Evolutionary conservation across 148 eudicot species (phyloP).

Genomic region (Arctostaphylos glauca): DNA sequence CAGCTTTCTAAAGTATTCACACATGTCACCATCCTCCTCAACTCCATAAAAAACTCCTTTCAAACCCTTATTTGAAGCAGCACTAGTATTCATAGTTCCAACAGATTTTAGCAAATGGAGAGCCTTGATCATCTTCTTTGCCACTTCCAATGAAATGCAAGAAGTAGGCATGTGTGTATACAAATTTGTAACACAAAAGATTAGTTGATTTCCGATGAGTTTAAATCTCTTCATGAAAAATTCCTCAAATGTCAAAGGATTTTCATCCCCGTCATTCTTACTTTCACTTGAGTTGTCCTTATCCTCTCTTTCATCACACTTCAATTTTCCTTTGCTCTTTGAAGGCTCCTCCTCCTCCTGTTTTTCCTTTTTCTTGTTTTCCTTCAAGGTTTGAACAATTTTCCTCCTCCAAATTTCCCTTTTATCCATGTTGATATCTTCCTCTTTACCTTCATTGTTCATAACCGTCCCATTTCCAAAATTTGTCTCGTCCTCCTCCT

Average conservation of each 20-base stretch:
- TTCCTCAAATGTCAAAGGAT: slow-evolving; percentile 39
- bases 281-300: neutral
- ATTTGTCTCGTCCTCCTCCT: neutral
- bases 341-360: neutral
- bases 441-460: neutral
- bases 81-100: neutral
- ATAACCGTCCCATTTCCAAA: neutral
- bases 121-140: slow-evolving; percentile 33
- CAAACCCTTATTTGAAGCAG: slow-evolving; percentile 10
- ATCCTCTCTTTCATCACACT: neutral
- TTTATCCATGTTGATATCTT: neutral
- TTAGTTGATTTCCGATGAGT: slow-evolving; percentile 22
- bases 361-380: slow-evolving; percentile 15
- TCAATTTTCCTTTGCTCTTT: neutral
- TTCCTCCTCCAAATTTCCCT: slow-evolving; percentile 11
- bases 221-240: slow-evolving; percentile 28
- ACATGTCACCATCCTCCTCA: neutral
- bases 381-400: slow-evolving; percentile 22
- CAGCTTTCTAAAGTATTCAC: neutral
- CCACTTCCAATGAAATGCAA: slow-evolving; percentile 22
- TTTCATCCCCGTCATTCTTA: neutral
- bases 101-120: slow-evolving; percentile 27
- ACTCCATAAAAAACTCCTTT: slow-evolving; percentile 14
- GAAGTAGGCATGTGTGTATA: slow-evolving; percentile 63
- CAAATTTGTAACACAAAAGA: slow-evolving; percentile 26